phyloP scores from a whole-genome alignment of 257 asterid genomes.

The Schizonepeta tenuifolia region DNA sequence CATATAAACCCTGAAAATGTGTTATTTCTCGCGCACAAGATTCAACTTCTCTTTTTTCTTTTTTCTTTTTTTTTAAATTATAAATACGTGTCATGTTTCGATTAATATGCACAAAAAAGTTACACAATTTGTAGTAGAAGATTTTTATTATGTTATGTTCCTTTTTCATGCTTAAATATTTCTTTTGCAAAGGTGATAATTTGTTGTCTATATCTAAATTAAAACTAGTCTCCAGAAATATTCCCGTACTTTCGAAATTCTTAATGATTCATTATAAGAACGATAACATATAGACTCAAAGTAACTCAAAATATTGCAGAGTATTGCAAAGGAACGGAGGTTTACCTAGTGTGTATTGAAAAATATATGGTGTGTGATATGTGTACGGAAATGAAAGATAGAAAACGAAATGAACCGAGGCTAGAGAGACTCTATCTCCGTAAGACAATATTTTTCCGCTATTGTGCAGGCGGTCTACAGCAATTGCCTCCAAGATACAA shows the following conservation, averaged over 20 bases:
- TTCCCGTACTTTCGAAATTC: slow-evolving; percentile 10
- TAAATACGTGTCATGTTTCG: neutral
- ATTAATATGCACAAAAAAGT: neutral
- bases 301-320: neutral
- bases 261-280: neutral
- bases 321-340: too few species aligned
- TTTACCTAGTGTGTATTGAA: too few species aligned
- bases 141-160: neutral
- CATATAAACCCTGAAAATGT: neutral
- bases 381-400: too few species aligned
- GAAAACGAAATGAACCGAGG: too few species aligned
- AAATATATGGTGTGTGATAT: too few species aligned
- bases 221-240: neutral
- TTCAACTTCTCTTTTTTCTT: neutral
- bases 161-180: slow-evolving; percentile 5
- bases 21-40: neutral
- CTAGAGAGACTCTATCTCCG: too few species aligned
- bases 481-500: too few species aligned
- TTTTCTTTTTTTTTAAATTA: too few species aligned
- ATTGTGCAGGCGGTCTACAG: too few species aligned
- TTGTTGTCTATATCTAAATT: neutral
- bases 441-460: too few species aligned
- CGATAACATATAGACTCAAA: neutral
- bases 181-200: neutral
- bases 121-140: slow-evolving; percentile 8